Percentiles rank a stretch among this genome's conserved stretches.
Evolutionary conservation across 73 alveolate species (phyloP).

Genomic region (Paramecium octaurelia): DNA sequence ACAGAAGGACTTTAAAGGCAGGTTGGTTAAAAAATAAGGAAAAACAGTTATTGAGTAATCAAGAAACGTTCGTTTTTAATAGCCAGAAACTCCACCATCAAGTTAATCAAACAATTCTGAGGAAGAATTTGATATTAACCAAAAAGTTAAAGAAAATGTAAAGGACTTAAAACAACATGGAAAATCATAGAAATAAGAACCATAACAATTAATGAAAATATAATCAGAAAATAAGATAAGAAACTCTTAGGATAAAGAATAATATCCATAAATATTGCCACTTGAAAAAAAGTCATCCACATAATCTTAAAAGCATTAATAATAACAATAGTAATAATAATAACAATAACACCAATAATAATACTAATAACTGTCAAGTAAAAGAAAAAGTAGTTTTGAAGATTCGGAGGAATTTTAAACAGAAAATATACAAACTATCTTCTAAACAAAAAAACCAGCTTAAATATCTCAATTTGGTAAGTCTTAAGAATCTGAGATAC

Average conservation of each 20-base stretch:
- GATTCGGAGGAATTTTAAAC: not conserved
- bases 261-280: not conserved
- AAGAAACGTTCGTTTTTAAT: not conserved
- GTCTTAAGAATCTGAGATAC: not conserved
- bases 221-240: not conserved
- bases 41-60: not conserved
- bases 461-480: not conserved
- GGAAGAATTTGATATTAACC: not conserved
- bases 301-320: not conserved
- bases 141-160: not conserved
- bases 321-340: not conserved
- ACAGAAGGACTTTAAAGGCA: not conserved
- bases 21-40: not conserved
- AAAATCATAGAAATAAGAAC: not conserved
- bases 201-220: not conserved
- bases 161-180: not conserved
- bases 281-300: not conserved
- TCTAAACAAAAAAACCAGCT: not conserved
- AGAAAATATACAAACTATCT: not conserved
- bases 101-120: constrained; percentile 1
- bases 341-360: not conserved
- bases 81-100: not conserved
- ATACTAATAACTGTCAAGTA: not conserved
- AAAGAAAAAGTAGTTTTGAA: constrained; percentile 32
- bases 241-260: not conserved